These are phyloP conservation scores for Zymoseptoria brevis DNA, from an alignment of 2,329 filamentous ascomycete species.

Conservation along the genomic window DNA sequence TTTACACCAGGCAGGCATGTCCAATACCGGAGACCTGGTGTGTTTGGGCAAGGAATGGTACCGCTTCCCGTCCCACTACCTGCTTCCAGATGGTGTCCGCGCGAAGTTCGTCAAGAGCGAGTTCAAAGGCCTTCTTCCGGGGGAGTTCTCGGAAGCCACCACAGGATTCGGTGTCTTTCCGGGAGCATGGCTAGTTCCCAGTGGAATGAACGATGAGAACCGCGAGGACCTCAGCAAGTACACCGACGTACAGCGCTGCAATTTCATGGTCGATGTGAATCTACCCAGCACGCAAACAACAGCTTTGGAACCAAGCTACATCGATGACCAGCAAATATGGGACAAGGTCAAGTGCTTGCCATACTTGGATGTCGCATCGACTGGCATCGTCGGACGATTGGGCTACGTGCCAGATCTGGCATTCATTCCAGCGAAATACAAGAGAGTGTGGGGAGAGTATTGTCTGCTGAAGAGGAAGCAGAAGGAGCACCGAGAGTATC, in stretches of 20 bases:
- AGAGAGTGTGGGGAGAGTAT: conserved; percentile 77
- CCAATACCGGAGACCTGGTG: conserved; percentile 58
- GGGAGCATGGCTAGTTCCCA: conserved; percentile 74
- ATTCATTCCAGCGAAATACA: conserved; percentile 60
- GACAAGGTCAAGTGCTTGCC: conserved; percentile 63
- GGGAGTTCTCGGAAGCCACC: conserved; percentile 71
- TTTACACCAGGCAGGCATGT: conserved; percentile 51
- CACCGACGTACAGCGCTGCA: conserved; percentile 64
- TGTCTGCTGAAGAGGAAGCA: conserved; percentile 61
- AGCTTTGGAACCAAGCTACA: conserved; percentile 70
- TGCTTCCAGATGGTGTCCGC: conserved; percentile 72
- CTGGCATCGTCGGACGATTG: conserved; percentile 63
- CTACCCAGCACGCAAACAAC: conserved; percentile 56
- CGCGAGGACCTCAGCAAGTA: conserved; percentile 83
- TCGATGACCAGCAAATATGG: conserved; percentile 68
- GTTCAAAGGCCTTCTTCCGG: conserved; percentile 80
- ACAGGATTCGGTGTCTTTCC: conserved; percentile 62
- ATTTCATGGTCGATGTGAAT: conserved; percentile 80
- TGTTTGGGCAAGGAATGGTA: conserved; percentile 98
- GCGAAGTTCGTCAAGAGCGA: conserved; percentile 88
- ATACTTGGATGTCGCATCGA: conserved; percentile 74
- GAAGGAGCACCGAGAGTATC: not conserved
- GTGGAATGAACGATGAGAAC: conserved; percentile 88
- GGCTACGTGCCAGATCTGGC: conserved; percentile 72
- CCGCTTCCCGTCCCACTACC: conserved; percentile 88